Conservation (phyloP, 345 rosid species). For the Linum tenue region DNA sequence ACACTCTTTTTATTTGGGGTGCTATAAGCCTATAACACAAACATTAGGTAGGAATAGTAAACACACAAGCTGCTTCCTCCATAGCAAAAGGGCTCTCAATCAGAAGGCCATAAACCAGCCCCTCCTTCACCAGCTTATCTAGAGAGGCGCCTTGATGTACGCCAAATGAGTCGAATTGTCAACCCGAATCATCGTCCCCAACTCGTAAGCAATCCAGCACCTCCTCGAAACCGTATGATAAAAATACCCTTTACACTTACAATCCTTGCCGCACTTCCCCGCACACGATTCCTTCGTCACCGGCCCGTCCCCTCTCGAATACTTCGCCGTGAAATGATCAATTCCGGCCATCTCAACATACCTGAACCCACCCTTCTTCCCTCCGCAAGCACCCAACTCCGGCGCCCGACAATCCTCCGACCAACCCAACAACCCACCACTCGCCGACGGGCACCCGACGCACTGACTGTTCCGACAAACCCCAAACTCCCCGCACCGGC, state of each 20-base stretch:
- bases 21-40: no score
- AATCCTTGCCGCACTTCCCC: conserved; percentile 24
- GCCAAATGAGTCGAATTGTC: conserved; percentile 23
- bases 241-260: conserved; percentile 26
- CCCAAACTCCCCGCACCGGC: conserved; percentile 27
- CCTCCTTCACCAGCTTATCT: no score
- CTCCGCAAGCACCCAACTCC: conserved; percentile 12
- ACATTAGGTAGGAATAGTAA: no score
- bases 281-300: conserved; percentile 19
- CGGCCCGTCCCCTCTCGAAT: conserved; percentile 31
- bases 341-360: conserved; percentile 44
- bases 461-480: conserved; percentile 24
- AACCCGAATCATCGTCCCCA: conserved; percentile 23
- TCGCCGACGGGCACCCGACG: conserved; percentile 19
- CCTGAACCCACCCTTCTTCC: conserved; percentile 10
- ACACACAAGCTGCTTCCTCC: no score
- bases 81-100: no score
- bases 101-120: no score
- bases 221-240: conserved; percentile 10
- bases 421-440: conserved; percentile 34
- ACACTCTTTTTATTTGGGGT: no score
- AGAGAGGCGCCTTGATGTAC: conserved; percentile 15
- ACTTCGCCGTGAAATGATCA: conserved; percentile 40
- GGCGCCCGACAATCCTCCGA: conserved; percentile 29
- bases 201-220: conserved; percentile 31